phyloP scores from a whole-genome alignment of 2,329 filamentous ascomycete genomes.

The Aspergillus ochraceus region DNA sequence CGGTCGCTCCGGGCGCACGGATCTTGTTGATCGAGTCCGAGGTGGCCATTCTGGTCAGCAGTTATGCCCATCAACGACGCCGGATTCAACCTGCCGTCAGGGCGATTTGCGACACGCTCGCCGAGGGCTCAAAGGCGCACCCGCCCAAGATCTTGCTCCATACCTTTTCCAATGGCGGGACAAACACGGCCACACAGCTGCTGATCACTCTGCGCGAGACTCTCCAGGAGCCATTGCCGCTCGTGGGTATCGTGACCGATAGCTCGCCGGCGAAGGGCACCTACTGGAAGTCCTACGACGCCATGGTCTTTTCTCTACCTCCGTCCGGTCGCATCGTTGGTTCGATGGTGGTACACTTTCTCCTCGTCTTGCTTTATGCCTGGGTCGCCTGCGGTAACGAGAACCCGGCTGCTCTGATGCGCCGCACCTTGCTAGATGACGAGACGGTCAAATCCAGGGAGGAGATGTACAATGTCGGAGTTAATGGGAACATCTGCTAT shows the following conservation, averaged over 20 bases:
- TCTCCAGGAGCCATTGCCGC: constrained; percentile 10
- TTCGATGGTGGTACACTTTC: not conserved
- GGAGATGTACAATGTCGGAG: not conserved
- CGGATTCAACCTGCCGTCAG: constrained; percentile 3
- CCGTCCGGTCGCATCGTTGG: not conserved
- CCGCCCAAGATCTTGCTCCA: constrained; percentile 26
- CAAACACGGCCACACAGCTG: constrained; percentile 24
- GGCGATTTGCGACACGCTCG: constrained; percentile 13
- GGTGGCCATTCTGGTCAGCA: constrained; percentile 7
- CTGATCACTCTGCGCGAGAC: constrained; percentile 13
- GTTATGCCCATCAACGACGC: constrained; percentile 1
- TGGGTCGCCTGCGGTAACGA: constrained; percentile 8
- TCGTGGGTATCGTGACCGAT: constrained; percentile 24
- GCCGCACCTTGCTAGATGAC: not conserved
- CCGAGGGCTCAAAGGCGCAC: not conserved
- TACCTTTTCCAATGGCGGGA: constrained; percentile 36
- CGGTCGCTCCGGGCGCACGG: constrained; percentile 23
- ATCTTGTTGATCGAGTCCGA: constrained; percentile 30
- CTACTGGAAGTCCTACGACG: constrained; percentile 14
- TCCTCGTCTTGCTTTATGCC: not conserved
- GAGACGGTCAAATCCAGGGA: not conserved
- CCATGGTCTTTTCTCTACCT: constrained; percentile 12
- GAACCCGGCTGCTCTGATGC: constrained; percentile 4
- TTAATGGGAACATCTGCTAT: not conserved
- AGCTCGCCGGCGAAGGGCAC: constrained; percentile 26